Evolutionary conservation across 139 green algal genomes (phyloP), one percentile per base, ranked within the genome.

Genomic region (Pseudopediastrum boryanum): DNA sequence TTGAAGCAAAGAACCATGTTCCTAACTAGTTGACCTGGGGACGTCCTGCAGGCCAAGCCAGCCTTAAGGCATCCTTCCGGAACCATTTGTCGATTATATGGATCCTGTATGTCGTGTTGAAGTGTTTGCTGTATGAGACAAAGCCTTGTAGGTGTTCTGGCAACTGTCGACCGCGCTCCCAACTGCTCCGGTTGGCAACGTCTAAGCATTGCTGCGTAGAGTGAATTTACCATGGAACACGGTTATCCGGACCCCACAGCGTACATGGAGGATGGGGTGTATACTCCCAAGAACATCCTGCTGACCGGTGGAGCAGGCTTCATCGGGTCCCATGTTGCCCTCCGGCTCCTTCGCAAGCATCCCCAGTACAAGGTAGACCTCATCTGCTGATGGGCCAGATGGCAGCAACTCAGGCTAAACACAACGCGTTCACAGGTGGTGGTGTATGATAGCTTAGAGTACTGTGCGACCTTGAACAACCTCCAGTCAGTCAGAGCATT

Each of bases 361-460:
- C 91, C 94, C 0, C 25, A 94, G 1, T 93, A 90, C 83, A 96
- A 96, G 84, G 86, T 94, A 59, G 4, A 16, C 46, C 46, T 12
- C 46, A 12, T 12, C 46, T 56, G 46, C 46, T 56, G 46, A n/a
- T 56, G 46, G 46, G 13, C 13, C 46, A 16, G 13, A 16, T 16
- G 16, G 16, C 46, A 12, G 46, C 46, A 12, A 16, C 46, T 56
- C 46, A 56, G 46, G 46, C 46, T 12, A 12, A 56, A 12, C 46
- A n/a, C 46, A 56, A 12, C 42, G 84, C 19, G 46, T 16, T 56
- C 46, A 56, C 87, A 97, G 91, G 75, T 98, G 0, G 90, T 99
- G 0, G 92, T 99, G 1, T 64, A 98, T 16, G 96, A 99, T 83
- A 98, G 97, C 84, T 78, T 99, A 52, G 96, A 99, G 77, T 98